Conservation (phyloP, 1,284 basidiomycete species). For the Trametes polyzona region DNA sequence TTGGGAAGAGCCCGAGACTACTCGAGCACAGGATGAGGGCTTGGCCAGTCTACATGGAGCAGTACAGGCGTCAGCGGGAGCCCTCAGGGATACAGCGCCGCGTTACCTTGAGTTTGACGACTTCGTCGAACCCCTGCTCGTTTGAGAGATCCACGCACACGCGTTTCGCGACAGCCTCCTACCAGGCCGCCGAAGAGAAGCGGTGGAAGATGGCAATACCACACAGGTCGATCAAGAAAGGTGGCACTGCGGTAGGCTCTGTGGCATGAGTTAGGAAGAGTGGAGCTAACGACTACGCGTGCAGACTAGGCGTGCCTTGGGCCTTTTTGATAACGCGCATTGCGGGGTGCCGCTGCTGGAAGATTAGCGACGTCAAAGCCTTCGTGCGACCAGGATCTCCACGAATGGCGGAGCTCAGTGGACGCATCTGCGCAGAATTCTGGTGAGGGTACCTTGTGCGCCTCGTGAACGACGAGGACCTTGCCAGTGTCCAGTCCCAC, state of each 20-base stretch:
- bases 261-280: neutral
- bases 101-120: slow-evolving; percentile 59
- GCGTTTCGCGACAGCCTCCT: slow-evolving; percentile 61
- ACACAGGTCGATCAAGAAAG: slow-evolving; percentile 64
- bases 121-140: slow-evolving; percentile 58
- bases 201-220: slow-evolving; percentile 60
- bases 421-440: too few relatives aligned
- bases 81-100: neutral
- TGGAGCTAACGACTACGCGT: neutral
- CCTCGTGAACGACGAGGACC: slow-evolving; percentile 70
- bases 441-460: slow-evolving; percentile 57
- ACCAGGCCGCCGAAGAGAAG: slow-evolving; percentile 70
- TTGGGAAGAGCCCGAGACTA: slow-evolving; percentile 47
- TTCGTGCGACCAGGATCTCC: slow-evolving; percentile 33
- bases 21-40: slow-evolving; percentile 67
- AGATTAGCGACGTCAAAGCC: slow-evolving; percentile 37
- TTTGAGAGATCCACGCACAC: slow-evolving; percentile 58
- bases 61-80: neutral
- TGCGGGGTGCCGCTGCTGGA: slow-evolving; percentile 40
- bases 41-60: slow-evolving; percentile 57
- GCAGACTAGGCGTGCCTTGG: slow-evolving; percentile 25
- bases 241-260: slow-evolving; percentile 70
- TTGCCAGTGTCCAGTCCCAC: slow-evolving; percentile 62
- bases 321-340: slow-evolving; percentile 38
- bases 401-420: neutral